Evolutionary conservation across 208 protist genomes (phyloP).

Genomic region (Tetramitus jugosus): DNA sequence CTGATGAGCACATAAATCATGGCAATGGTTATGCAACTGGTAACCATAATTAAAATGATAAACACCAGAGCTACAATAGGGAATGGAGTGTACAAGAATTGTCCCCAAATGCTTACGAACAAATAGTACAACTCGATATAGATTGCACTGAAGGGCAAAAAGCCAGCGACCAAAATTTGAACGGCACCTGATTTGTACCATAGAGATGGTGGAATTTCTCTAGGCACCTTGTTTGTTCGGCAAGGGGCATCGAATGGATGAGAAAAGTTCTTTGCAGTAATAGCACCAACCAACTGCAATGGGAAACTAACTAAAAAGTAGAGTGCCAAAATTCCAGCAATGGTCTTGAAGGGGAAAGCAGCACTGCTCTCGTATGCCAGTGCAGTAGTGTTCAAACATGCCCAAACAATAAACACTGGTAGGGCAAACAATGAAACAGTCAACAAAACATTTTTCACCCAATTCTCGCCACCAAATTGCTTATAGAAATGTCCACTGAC

Average conservation of each 20-base stretch:
- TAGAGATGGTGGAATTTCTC: constrained; percentile 35
- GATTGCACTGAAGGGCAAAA: constrained; percentile 50
- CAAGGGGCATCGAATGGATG: constrained; percentile 37
- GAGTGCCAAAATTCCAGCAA: constrained; percentile 30
- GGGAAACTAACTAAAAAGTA: constrained; percentile 34
- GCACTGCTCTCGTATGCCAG: constrained; percentile 26
- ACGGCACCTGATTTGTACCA: constrained; percentile 36
- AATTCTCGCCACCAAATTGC: constrained; percentile 30
- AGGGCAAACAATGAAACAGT: constrained; percentile 30
- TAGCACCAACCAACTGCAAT: constrained; percentile 36
- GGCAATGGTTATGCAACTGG: constrained; percentile 50
- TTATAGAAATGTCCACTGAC: constrained; percentile 30
- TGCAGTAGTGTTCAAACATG: constrained; percentile 36
- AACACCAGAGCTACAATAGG: constrained; percentile 53
- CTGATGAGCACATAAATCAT: constrained; percentile 56
- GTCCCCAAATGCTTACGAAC: constrained; percentile 43
- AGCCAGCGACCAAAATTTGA: constrained; percentile 21
- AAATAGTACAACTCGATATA: constrained; percentile 66
- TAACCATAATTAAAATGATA: constrained; percentile 55
- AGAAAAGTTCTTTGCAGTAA: constrained; percentile 34
- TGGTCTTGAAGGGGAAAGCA: constrained; percentile 37
- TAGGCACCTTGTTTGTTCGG: constrained; percentile 37
- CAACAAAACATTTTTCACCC: constrained; percentile 38
- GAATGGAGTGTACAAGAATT: constrained; percentile 49
- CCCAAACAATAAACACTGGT: constrained; percentile 36